phyloP scores from a whole-genome alignment of 805 yeast genomes.

The Millerozyma miso region DNA sequence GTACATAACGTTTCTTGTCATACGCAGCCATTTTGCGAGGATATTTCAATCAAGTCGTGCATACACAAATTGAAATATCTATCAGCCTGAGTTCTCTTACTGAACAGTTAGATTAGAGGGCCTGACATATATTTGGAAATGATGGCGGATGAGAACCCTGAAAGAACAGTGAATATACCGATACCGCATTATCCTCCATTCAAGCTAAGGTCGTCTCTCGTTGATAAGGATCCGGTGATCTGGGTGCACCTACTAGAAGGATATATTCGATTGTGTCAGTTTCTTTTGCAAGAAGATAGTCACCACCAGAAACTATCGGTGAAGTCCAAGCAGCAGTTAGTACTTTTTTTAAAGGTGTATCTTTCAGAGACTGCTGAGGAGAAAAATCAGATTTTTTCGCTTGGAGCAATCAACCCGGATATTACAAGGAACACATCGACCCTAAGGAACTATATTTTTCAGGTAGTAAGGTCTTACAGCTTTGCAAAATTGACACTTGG shows the following conservation, averaged over 20 bases:
- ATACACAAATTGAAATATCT: neutral
- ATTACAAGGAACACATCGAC: slow-evolving; percentile 49
- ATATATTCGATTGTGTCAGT: slow-evolving; percentile 51
- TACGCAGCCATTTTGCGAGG: too few species aligned
- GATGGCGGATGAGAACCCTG: neutral
- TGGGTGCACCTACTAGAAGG: slow-evolving; percentile 72
- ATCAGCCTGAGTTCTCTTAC: neutral
- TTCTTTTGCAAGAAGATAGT: slow-evolving; percentile 36
- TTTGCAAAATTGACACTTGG: slow-evolving; percentile 51
- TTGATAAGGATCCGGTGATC: slow-evolving; percentile 79
- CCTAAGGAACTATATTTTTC: slow-evolving; percentile 49
- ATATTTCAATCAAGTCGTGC: neutral
- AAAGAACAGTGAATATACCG: slow-evolving; percentile 38
- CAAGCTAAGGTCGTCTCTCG: slow-evolving; percentile 66
- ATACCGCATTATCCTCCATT: slow-evolving; percentile 74
- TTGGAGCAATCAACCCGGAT: slow-evolving; percentile 71
- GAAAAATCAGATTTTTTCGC: slow-evolving; percentile 53
- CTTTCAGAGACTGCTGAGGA: slow-evolving; percentile 61
- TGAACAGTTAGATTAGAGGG: neutral
- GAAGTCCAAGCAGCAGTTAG: slow-evolving; percentile 56
- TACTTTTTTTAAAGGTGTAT: slow-evolving; percentile 52
- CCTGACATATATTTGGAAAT: neutral
- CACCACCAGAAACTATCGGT: slow-evolving; percentile 36
- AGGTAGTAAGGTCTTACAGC: slow-evolving; percentile 48
- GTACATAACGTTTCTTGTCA: too few species aligned